Evolutionary conservation across 805 yeast species (phyloP), one percentile per base, ranked within the genome.

Genomic region (Zygosaccharomyces lentus): DNA sequence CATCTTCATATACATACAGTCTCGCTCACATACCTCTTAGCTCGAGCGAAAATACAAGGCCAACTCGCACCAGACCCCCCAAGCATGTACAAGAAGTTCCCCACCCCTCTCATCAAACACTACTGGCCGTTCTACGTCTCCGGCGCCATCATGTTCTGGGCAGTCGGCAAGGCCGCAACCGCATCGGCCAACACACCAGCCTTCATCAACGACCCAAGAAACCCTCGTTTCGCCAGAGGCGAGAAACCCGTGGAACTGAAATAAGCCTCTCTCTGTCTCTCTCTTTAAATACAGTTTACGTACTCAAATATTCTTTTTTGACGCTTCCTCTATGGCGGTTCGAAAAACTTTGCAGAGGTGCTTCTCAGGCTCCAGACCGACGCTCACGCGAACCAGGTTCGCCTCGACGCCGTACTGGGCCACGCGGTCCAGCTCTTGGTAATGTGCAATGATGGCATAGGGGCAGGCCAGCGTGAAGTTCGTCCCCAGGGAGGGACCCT

Each of bases 121-220:
- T 81, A 77, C 78, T 87, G 95, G 95, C 96, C 96, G 65, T 84
- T 86, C 69, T 84, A 84, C 61, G 81, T 78, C 64, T 95, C 93
- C 66, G 89, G 91, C 75, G 84, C 73, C 57, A 64, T 80, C 57
- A 80, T 91, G 58, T 83, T 80, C 76, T 83, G 73, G 73, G 75
- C 81, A 57, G 74, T 87, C 61, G 76, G 79, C 68, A 81, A 82
- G 73, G 83, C 80, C 44, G 81, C 88, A 53, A 70, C 68, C 51
- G 83, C 84, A 52, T 77, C 87, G 59, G 74, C 80, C 69, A 75
- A 81, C 76, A 75, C 91, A 47, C 77, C 76, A 53, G 95, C 87
- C 73, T 88, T 82, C 76, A 80, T 82, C 72, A 87, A 88, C 70
- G 96, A 88, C 73, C 96, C 96, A 75, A 86, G 96, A 78, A 88